Base-by-base conservation (phyloP, 768 basidiomycete genomes). In the Lactifluus volemus region DNA sequence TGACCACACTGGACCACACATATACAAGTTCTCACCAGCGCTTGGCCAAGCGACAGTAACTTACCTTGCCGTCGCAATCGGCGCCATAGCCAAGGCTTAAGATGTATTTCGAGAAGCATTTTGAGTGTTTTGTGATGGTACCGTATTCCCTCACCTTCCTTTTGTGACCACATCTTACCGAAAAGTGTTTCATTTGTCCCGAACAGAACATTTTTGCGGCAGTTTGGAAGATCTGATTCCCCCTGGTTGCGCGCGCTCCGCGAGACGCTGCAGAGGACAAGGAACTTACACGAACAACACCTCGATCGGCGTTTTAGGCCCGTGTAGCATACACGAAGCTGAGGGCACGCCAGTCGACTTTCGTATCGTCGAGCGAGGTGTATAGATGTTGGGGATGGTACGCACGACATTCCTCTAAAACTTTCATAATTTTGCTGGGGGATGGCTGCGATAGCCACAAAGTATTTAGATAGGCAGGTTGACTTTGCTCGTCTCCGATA, bases 1-100 rank as follows among this genome's bases (percentile, higher is more conserved):
- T 89, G 97, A 98, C 74, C 88, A 95, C 69, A 84, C 88, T 19
- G 97, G 97, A 3, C 95, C 97, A 5, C 97, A 98, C 73, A 83
- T 99, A 42, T 98, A 92, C 74, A 97, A 98, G 73, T 98, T 99
- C 78, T 95, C n/a, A n/a, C n/a, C n/a, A n/a, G n/a, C n/a, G n/a
- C n/a, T n/a, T n/a, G 94, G 1, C 97, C 97, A 0, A 90, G 95
- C 0, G 97, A 97, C 19, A 98, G 73, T 99, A 25, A 25, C 25
- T 25, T 25, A 98, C 75, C 92, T 85, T 71, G 97, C 97, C 51
- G 95, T 98, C 84, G 95, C 94, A 44, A 99, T 99, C 73, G 97
- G 97, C 55, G 96, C 14, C 84, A 97, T 53, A 94, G 90, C 74
- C 97, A 99, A 75, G 95, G 92, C 67, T 97, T 52, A 98, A 98